Evolutionary conservation across 371 early-diverging fungal genomes (phyloP).

Genomic region (Batkoa obscura): DNA sequence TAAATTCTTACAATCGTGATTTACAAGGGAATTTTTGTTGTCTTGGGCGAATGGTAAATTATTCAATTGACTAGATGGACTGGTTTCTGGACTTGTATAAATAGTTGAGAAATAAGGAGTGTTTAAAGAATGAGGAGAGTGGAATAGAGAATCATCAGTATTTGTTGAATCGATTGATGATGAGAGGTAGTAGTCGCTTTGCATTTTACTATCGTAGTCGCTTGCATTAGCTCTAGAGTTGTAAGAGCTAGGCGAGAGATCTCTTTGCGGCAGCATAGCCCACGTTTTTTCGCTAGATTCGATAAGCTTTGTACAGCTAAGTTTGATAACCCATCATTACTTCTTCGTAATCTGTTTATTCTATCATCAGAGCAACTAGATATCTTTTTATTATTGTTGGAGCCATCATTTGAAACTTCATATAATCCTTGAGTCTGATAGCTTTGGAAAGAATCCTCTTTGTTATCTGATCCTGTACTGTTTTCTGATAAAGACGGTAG

Average conservation of each 20-base stretch:
- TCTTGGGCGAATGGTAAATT: not conserved
- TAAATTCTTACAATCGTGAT: not conserved
- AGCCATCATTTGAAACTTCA: not conserved
- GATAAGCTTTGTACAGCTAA: slow-evolving; percentile 6
- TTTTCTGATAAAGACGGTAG: not conserved
- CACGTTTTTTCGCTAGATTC: slow-evolving; percentile 3
- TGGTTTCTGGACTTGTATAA: not conserved
- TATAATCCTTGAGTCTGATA: not conserved
- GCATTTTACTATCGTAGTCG: not conserved
- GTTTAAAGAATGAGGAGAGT: not conserved
- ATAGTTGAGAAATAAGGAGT: not conserved
- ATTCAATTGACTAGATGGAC: not conserved
- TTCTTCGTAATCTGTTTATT: not conserved
- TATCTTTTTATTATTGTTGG: not conserved
- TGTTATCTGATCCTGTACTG: not conserved
- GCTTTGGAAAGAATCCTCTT: not conserved
- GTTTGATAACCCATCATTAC: not conserved
- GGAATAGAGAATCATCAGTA: not conserved
- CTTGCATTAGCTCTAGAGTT: not conserved
- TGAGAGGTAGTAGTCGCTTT: not conserved
- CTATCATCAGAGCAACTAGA: not conserved
- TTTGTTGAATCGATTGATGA: not conserved
- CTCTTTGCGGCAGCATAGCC: not conserved
- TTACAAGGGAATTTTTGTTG: not conserved
- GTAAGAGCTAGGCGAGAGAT: not conserved